These are phyloP conservation scores for Nematodospora valgi DNA, from an alignment of 805 yeast genomes.

Conservation along the genomic window DNA sequence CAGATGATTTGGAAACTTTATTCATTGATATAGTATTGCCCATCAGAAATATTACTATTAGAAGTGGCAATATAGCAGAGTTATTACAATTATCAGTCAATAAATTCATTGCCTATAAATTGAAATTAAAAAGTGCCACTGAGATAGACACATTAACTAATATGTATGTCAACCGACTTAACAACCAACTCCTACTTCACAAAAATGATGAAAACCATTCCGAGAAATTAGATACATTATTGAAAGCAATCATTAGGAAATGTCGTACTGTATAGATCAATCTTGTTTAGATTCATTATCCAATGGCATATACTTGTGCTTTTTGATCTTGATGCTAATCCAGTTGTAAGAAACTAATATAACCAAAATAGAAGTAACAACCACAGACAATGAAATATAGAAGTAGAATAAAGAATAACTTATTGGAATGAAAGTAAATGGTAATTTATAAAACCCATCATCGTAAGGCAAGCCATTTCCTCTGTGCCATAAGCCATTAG, in stretches of 20 bases:
- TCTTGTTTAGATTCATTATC: conserved; percentile 28
- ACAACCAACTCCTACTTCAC: conserved; percentile 22
- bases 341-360: conserved; percentile 23
- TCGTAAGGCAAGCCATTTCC: conserved; percentile 27
- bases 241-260: conserved; percentile 39
- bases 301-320: conserved; percentile 15
- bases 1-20: conserved; percentile 38
- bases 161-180: conserved; percentile 22
- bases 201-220: conserved; percentile 14
- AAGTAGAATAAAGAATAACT: conserved; percentile 18
- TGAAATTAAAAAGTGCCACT: conserved; percentile 26
- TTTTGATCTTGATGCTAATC: conserved; percentile 15
- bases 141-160: conserved; percentile 30
- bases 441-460: conserved; percentile 41
- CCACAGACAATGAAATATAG: conserved; percentile 18
- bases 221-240: conserved; percentile 27
- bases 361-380: conserved; percentile 21
- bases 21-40: conserved; percentile 63
- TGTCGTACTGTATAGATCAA: conserved; percentile 23
- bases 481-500: conserved; percentile 3
- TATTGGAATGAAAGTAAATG: conserved; percentile 26
- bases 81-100: conserved; percentile 67
- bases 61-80: conserved; percentile 48
- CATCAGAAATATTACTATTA: conserved; percentile 48
- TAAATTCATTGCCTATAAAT: conserved; percentile 59